Conservation (phyloP, 1,284 basidiomycete species). For the Cutaneotrichosporon spelunceum region DNA sequence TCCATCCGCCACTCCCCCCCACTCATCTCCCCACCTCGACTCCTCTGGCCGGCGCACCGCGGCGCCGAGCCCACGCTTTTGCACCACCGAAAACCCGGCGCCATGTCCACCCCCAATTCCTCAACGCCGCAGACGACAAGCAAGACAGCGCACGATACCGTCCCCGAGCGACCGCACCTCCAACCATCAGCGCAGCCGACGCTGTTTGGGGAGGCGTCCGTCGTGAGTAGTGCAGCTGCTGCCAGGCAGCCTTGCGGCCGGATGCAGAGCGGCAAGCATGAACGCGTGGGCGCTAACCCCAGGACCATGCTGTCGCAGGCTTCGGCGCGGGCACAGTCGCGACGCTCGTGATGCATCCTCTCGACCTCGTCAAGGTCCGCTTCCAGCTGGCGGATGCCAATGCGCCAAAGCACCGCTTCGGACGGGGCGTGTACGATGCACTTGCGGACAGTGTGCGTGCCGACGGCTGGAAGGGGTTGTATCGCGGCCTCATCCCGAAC, state of each 20-base stretch:
- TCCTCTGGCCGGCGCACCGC: not conserved
- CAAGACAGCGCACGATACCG: not conserved
- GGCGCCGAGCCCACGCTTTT: not conserved
- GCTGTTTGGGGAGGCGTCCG: slow-evolving; percentile 49
- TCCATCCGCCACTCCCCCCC: not conserved
- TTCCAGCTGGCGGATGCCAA: slow-evolving; percentile 76
- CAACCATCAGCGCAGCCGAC: slow-evolving; percentile 24
- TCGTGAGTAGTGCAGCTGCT: no score
- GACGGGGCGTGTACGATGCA: slow-evolving; percentile 72
- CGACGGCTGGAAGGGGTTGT: slow-evolving; percentile 82
- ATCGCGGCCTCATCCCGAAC: slow-evolving; percentile 86
- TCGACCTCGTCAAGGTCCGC: slow-evolving; percentile 94
- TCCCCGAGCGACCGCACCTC: not conserved
- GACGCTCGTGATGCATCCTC: slow-evolving; percentile 94
- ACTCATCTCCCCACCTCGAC: not conserved
- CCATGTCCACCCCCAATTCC: not conserved
- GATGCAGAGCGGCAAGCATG: no score
- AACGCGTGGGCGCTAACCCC: not conserved
- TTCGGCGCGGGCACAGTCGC: slow-evolving; percentile 89
- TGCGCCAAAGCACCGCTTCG: slow-evolving; percentile 60
- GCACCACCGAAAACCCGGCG: not conserved
- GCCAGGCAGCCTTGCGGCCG: no score
- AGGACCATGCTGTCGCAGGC: slow-evolving; percentile 90
- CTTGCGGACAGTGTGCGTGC: slow-evolving; percentile 68
- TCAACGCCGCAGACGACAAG: not conserved